A percentile compares a stretch with the other conserved stretches of the same genome.
Conservation (phyloP, 495 filamentous ascomycete genomes). For the Aspergillus kassunensis region DNA sequence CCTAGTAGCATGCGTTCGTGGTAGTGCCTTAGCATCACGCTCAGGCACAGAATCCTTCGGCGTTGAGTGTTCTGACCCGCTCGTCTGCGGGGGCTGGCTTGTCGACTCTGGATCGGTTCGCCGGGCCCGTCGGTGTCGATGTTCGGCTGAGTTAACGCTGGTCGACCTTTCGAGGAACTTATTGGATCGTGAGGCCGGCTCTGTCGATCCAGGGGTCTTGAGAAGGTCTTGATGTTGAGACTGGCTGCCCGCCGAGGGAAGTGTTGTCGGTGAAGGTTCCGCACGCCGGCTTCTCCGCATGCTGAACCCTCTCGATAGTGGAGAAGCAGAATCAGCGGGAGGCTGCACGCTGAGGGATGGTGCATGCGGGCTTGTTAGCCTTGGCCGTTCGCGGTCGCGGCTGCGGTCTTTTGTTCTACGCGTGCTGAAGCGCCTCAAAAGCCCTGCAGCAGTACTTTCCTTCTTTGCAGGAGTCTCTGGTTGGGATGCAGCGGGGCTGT, state of each 20-base stretch:
- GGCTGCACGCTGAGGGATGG: conserved; percentile 70
- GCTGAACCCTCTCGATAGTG: conserved; percentile 75
- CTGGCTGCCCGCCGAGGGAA: conserved; percentile 64
- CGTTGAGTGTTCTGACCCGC: conserved; percentile 69
- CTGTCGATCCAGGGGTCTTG: conserved; percentile 61
- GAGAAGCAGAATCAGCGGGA: conserved; percentile 58
- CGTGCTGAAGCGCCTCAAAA: conserved; percentile 88
- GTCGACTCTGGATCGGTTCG: conserved; percentile 52
- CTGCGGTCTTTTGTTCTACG: conserved; percentile 59
- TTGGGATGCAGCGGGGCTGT: conserved; percentile 50
- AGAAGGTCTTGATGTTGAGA: conserved; percentile 70
- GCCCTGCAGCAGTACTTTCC: conserved; percentile 80
- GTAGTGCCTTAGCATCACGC: conserved; percentile 18
- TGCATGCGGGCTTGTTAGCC: conserved; percentile 56
- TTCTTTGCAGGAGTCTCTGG: conserved; percentile 70
- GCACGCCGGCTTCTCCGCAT: conserved; percentile 66
- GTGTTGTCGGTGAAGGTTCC: conserved; percentile 47
- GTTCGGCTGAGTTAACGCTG: conserved; percentile 82
- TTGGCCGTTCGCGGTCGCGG: conserved; percentile 49
- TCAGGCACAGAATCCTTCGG: conserved; percentile 38
- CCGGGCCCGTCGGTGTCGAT: conserved; percentile 58
- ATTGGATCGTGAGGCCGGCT: conserved; percentile 50
- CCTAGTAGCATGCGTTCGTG: conserved; percentile 54
- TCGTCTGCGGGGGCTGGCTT: conserved; percentile 63
- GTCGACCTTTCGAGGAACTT: conserved; percentile 74